Evolutionary conservation across 225 moss, liverwort and hornwort species (phyloP), one percentile per base, ranked within the genome.

Genomic region (Physcomitrellopsis africana): DNA sequence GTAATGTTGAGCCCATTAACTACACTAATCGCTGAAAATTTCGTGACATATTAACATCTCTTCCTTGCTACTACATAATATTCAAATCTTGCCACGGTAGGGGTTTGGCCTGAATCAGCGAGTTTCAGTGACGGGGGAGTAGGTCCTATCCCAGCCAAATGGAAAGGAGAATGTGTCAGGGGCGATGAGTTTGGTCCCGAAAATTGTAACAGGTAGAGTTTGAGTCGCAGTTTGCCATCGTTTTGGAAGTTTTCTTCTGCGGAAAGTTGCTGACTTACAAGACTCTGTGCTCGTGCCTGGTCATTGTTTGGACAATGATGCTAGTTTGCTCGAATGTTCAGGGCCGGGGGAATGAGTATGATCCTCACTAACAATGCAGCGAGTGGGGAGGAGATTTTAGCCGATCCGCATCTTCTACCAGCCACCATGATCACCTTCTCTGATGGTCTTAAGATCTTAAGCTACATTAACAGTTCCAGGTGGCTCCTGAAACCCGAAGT

Each of bases 321-420:
- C 32, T 37, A 37, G 32, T 37, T 37, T 37, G 32, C 32, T 37
- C 7, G 41, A 73, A 14, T 65, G 45, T 81, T 91, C 64, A 88
- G 77, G 53, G 91, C 83, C 0, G 91, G 94, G 60, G 92, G 83
- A 43, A 79, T 68, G 24, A 92, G 94, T 17, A 77, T 95, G 77
- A 81, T 95, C 73, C 72, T 95, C 59, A 76, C 60, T 47, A 95
- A 95, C 77, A 76, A 82, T 75, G 56, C 75, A 5, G 73, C 77
- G 10, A 86, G 82, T 78, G 92, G n/a, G n/a, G n/a, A 84, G 27
- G 92, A 89, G 67, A 76, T 89, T 32, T 19, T 80, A 5, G 80
- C 91, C 1, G 94, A 95, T 71, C 83, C 89, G 20, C 94, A 95
- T 76, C 85, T 92, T 19, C 73, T 95, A 71, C 89, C 91, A 10